Conservation (phyloP, 169 alveolate genomes). For the Plasmodium sp. region DNA sequence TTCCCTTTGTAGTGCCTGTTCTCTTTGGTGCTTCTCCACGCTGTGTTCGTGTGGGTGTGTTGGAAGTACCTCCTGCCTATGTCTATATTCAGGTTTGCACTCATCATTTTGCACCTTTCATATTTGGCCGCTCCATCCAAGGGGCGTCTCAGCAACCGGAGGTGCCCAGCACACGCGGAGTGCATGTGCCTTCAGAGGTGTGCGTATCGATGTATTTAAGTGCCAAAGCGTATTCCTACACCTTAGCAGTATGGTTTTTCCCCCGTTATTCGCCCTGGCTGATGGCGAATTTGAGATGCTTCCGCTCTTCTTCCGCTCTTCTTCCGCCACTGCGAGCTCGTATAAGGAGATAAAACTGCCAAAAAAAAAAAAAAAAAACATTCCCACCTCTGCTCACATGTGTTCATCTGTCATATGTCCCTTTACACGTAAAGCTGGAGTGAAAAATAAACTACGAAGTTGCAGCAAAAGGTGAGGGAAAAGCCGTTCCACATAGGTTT, state of each 20-base stretch:
- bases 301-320: not conserved
- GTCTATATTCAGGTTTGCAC: not conserved
- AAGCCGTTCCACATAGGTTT: not conserved
- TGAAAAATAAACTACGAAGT: not conserved
- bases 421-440: not conserved
- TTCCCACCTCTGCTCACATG: not conserved
- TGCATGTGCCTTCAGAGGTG: not conserved
- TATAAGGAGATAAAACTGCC: not conserved
- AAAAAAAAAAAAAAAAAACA: slow-evolving; percentile 9
- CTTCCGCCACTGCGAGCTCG: not conserved
- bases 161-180: not conserved
- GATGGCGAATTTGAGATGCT: not conserved
- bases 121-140: not conserved
- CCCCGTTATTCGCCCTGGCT: not conserved
- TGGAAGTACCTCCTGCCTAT: not conserved
- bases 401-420: not conserved
- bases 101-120: slow-evolving; percentile 11
- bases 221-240: not conserved
- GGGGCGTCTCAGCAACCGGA: not conserved
- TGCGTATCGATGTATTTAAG: not conserved
- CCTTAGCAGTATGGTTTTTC: not conserved
- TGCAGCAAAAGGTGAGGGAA: not conserved
- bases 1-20: slow-evolving; percentile 7
- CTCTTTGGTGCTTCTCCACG: not conserved
- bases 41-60: not conserved